Conservation (phyloP, 805 yeast genomes). For the baker's yeast (Saccharomyces cerevisiae) region DNA sequence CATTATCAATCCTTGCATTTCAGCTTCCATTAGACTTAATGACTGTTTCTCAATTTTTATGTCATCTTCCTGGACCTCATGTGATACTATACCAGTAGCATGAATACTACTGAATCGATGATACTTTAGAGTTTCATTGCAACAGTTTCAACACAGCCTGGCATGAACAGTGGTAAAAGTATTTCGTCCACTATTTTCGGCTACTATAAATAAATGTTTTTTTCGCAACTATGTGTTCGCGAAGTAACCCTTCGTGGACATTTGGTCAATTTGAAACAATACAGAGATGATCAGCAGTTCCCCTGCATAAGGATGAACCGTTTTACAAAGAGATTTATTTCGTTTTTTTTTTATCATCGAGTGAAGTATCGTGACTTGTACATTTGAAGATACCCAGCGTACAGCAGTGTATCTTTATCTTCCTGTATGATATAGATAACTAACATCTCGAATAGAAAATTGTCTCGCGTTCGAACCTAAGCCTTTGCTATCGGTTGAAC, state of each 20-base stretch:
- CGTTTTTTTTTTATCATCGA: constrained; percentile 52
- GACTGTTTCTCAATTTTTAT: neutral
- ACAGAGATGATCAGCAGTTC: constrained; percentile 99
- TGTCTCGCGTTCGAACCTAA: neutral
- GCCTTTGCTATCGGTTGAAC: neutral
- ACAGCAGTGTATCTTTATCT: neutral
- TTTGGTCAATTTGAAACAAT: constrained; percentile 99
- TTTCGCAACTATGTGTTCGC: constrained; percentile 5
- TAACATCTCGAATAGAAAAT: neutral
- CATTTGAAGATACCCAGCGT: too few species aligned
- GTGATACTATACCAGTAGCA: neutral
- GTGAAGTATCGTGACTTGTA: too few species aligned
- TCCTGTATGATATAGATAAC: neutral
- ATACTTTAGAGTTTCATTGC: too few species aligned
- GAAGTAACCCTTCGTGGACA: constrained; percentile 50
- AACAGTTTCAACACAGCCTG: too few species aligned
- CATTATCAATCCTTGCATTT: neutral
- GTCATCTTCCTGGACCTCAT: neutral
- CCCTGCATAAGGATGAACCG: constrained; percentile 99
- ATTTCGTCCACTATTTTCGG: too few species aligned
- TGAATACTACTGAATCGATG: neutral
- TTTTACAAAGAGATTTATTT: constrained; percentile 99
- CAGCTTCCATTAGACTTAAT: neutral
- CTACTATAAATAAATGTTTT: neutral
- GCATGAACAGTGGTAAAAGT: too few species aligned